Evolutionary conservation across 129 eudicot genomes (phyloP), one percentile per base, ranked within the genome.

Genomic region (Smallanthus sonchifolius): DNA sequence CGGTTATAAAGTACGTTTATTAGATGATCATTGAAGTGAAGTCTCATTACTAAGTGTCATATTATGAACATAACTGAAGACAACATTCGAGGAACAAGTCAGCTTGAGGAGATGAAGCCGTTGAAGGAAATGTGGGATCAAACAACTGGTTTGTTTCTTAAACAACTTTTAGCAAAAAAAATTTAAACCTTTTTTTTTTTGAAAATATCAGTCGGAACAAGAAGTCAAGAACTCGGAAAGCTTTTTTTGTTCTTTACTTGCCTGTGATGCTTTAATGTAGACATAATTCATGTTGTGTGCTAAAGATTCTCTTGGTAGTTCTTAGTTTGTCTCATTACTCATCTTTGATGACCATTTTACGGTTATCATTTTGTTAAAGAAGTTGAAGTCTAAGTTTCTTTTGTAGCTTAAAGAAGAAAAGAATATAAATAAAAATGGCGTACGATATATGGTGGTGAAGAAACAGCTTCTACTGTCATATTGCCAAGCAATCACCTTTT

Each of bases 401-500:
- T 10, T 85, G 61, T 72, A 92, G 95, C 77, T 87, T 73, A 79
- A 77, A 62, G 85, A 81, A 76, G 82, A 69, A 69, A 78, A 88
- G n/a, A 71, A 43, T 67, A 75, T 72, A 40, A 85, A 65, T 79
- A 82, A 85, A 81, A 84, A 86, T 48, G 91, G 83, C 70, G 40
- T 86, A 81, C 88, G 90, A 40, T 94, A 81, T 77, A 20, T 94
- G 80, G 98, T 90, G 88, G 81, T 94, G 75, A 94, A 94, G 70
- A 86, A 83, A 72, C 87, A 83, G 8, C 87, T 94, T 69, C 74
- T 94, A 83, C 82, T 86, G 66, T 82, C 89, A 9, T 91, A 84
- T 82, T 81, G 93, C 81, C 98, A 94, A 83, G 91, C 98, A 57
- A 94, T 94, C 55, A 81, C 93, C 62, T 94, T 90, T 67, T 86